Evolutionary conservation across 1,139 yeast species (phyloP), one percentile per base, ranked within the genome.

Genomic region (Nakaseomyces uthaithaninus): DNA sequence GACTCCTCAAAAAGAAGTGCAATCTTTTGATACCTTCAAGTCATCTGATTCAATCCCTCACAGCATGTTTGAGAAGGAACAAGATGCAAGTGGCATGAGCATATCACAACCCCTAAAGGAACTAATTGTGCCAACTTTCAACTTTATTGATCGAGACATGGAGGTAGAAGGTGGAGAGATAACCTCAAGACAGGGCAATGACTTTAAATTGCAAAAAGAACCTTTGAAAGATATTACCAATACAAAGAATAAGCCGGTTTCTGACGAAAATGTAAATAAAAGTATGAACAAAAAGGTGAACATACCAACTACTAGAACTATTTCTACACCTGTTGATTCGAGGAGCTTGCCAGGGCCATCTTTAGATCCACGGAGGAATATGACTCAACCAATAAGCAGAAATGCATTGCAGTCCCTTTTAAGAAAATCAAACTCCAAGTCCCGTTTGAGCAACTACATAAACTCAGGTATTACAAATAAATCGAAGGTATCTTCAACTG

Each of bases 331-430:
- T 1, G 20, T 22, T 12, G 18, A 27, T 20, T 19, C 27, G 1
- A 17, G 9, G 23, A 10, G 27, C 8, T 14, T 20, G 7, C 31
- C 37, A 10, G 51, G 54, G 0, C 33, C 33, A 8, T 28, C 33
- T 17, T 42, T 57, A 34, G 63, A 58, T 40, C 63, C 63, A 3
- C 54, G 59, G 30, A 52, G 58, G 27, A 53, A 50, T 33, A 40
- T 52, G 11, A 45, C 57, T 2, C 56, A 55, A 39, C 35, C 35
- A 7, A 9, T 20, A n/a, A 19, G 12, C n/a, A 20, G 6, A 9
- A 28, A 28, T 28, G 33, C 22, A 3, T 28, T 28, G 16, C 22
- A 28, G 11, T 19, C 33, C 18, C 22, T 28, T 17, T 28, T 28
- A 14, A 28, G 18, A 17, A 28, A 14, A 16, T 28, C 33, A 5